Evolutionary conservation across 2,329 filamentous ascomycete species (phyloP).

Genomic region (Stemphylium vesicarium): DNA sequence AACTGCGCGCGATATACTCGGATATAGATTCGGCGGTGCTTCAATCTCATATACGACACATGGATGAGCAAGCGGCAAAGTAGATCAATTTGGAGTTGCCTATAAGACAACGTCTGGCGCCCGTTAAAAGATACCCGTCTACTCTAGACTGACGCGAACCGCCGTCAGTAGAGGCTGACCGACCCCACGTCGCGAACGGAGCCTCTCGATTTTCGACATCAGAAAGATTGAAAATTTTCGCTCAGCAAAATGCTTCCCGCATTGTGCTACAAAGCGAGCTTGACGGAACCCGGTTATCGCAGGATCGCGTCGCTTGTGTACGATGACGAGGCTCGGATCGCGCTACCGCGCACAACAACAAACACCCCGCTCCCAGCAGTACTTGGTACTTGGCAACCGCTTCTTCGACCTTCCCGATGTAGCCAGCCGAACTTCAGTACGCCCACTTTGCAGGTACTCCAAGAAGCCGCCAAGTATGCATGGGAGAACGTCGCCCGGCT

Average conservation of each 20-base stretch:
- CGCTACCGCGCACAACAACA: conserved; percentile 2
- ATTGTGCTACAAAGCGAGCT: not conserved
- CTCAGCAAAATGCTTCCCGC: not conserved
- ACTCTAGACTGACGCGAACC: too few relatives aligned
- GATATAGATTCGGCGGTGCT: conserved; percentile 11
- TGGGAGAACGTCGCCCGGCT: not conserved
- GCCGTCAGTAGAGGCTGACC: too few relatives aligned
- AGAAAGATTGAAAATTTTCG: not conserved
- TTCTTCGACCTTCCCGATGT: conserved; percentile 7
- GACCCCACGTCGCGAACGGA: too few relatives aligned
- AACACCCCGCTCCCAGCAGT: conserved; percentile 4
- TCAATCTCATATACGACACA: conserved; percentile 13
- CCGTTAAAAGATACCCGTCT: not conserved
- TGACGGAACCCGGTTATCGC: not conserved
- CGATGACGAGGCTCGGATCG: conserved; percentile 2
- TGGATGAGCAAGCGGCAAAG: conserved; percentile 22
- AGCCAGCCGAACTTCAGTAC: conserved; percentile 1
- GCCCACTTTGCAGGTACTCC: not conserved
- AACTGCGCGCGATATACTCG: conserved; percentile 2
- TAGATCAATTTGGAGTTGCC: not conserved
- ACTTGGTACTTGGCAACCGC: conserved; percentile 6
- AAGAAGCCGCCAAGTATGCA: conserved; percentile 4
- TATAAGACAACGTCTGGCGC: not conserved
- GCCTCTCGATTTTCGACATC: too few relatives aligned
- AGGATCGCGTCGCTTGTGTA: not conserved